phyloP scores from a whole-genome alignment of 805 yeast genomes.

The Teunomyces barrocoloradensis region DNA sequence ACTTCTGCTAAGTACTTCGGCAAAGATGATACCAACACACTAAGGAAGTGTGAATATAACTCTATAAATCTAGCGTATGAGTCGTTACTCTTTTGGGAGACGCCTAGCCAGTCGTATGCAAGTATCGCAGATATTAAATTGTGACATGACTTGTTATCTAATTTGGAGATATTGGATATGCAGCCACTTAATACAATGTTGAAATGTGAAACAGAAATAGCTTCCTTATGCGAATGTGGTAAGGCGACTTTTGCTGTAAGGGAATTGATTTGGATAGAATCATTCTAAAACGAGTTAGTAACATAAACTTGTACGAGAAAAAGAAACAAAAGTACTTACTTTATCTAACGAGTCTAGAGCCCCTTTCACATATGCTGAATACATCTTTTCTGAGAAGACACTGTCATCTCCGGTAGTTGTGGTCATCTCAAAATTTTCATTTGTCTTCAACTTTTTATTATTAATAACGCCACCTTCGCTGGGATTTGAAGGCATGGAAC shows the following conservation, averaged over 20 bases:
- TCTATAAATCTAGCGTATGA: constrained; percentile 36
- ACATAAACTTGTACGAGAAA: not conserved
- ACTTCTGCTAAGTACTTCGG: constrained; percentile 92
- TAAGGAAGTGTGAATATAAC: constrained; percentile 66
- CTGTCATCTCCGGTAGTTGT: constrained; percentile 8
- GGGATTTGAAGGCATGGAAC: constrained; percentile 15
- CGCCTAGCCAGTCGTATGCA: constrained; percentile 60
- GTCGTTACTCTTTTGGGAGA: constrained; percentile 11
- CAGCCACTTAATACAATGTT: constrained; percentile 54
- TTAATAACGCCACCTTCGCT: constrained; percentile 13
- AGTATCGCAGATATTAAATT: constrained; percentile 61
- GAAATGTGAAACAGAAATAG: constrained; percentile 53
- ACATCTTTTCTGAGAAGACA: constrained; percentile 38
- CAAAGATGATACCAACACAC: constrained; percentile 75
- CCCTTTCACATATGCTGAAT: constrained; percentile 50
- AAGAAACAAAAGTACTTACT: constrained; percentile 27
- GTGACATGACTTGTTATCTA: constrained; percentile 56
- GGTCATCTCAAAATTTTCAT: constrained; percentile 9
- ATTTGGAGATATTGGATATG: constrained; percentile 61
- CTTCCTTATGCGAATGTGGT: constrained; percentile 51
- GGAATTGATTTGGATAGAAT: constrained; percentile 53
- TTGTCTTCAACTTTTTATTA: constrained; percentile 16
- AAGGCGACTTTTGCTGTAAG: constrained; percentile 58
- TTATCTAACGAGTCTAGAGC: constrained; percentile 70
- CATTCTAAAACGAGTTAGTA: constrained; percentile 26